These are phyloP conservation scores for Acacia melanoxylon DNA, from an alignment of 306 rosid genomes.

Conservation along the genomic window DNA sequence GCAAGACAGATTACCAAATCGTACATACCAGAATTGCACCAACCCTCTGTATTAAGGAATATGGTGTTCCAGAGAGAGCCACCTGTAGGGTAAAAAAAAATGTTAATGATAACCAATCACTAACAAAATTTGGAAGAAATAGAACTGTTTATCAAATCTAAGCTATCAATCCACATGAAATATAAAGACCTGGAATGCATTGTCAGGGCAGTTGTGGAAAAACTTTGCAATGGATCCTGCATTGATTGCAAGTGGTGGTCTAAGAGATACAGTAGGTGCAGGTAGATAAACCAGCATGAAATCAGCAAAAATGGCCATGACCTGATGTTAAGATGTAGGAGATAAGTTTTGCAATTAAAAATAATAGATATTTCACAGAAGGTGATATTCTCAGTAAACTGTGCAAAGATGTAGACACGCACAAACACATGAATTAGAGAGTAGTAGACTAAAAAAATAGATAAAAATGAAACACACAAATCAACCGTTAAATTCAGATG, in stretches of 20 bases:
- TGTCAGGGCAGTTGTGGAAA: constrained; percentile 94
- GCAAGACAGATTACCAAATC: neutral
- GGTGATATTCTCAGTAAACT: constrained; percentile 4
- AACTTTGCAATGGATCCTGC: constrained; percentile 79
- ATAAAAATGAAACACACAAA: neutral
- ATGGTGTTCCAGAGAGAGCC: constrained; percentile 56
- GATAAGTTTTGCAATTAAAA: constrained; percentile 4
- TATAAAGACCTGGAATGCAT: constrained; percentile 81
- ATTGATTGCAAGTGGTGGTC: constrained; percentile 60
- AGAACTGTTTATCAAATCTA: constrained; percentile 19
- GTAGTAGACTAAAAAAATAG: neutral
- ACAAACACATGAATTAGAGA: neutral
- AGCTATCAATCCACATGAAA: neutral
- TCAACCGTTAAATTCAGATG: neutral
- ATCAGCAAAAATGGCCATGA: constrained; percentile 94
- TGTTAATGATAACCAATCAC: constrained; percentile 8
- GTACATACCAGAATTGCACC: constrained; percentile 71
- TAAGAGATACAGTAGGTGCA: constrained; percentile 88
- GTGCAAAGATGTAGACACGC: constrained; percentile 3
- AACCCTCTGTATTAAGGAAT: constrained; percentile 50
- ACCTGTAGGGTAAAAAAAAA: constrained; percentile 38
- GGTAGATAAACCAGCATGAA: constrained; percentile 94
- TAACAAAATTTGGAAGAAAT: neutral
- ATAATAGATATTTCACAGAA: constrained; percentile 4
- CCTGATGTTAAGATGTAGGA: constrained; percentile 41